Evolutionary conservation across 768 basidiomycete species (phyloP).

Genomic region (Trametes gibbosa): DNA sequence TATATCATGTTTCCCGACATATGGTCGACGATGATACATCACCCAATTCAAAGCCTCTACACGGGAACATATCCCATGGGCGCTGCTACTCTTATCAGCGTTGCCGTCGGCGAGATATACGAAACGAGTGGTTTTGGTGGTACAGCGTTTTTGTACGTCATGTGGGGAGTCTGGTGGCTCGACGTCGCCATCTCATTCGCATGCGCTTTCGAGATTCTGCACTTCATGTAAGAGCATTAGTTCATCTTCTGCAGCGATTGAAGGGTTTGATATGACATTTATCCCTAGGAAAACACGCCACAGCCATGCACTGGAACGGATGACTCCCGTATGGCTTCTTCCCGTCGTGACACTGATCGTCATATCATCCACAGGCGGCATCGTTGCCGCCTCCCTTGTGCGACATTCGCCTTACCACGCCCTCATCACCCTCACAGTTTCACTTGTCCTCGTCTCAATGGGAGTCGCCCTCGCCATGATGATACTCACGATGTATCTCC

Average conservation of each 20-base stretch:
- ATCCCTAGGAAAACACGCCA: constrained; percentile 54
- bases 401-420: constrained; percentile 46
- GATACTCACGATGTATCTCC: constrained; percentile 63
- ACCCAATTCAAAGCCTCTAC: constrained; percentile 51
- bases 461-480: constrained; percentile 62
- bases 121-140: constrained; percentile 48
- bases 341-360: constrained; percentile 76
- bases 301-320: constrained; percentile 48
- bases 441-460: constrained; percentile 53
- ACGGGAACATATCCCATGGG: constrained; percentile 57
- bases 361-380: constrained; percentile 62
- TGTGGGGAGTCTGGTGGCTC: constrained; percentile 73
- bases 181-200: constrained; percentile 53
- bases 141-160: constrained; percentile 45
- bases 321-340: constrained; percentile 70
- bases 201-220: constrained; percentile 60
- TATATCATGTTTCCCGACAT: constrained; percentile 54
- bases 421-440: constrained; percentile 50
- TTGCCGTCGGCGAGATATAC: constrained; percentile 46
- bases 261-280: neutral
- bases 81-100: constrained; percentile 53
- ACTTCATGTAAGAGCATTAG: constrained; percentile 55
- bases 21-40: constrained; percentile 46
- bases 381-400: constrained; percentile 50
- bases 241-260: neutral